These are phyloP conservation scores for Linnemannia zychae DNA, from an alignment of 192 early-diverging fungal species.

Conservation along the genomic window DNA sequence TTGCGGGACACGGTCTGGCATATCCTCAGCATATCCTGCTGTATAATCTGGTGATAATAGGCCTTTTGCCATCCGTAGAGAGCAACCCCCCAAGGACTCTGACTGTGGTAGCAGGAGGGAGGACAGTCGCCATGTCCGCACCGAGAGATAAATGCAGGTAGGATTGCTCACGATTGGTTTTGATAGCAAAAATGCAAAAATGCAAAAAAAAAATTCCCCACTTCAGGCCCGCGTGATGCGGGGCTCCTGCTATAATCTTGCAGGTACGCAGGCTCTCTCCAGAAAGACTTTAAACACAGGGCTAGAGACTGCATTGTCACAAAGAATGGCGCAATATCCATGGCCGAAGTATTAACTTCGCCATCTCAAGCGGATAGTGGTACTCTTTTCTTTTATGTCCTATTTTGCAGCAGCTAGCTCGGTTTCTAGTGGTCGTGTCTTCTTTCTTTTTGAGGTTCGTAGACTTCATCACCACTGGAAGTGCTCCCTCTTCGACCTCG, in stretches of 20 bases:
- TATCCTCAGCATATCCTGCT: neutral
- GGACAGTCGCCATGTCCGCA: neutral
- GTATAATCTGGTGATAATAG: neutral
- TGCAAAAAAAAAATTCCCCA: too few species aligned
- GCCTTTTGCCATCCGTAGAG: conserved; percentile 1
- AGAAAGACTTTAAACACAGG: neutral
- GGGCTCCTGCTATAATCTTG: neutral
- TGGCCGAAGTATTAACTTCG: conserved; percentile 1
- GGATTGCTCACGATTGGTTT: neutral
- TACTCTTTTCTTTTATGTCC: neutral
- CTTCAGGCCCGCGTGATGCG: too few species aligned
- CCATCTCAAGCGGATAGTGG: conserved; percentile 10
- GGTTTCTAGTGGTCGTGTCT: neutral
- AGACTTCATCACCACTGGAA: neutral
- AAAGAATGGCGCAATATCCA: conserved; percentile 9
- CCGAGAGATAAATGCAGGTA: neutral
- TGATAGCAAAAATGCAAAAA: too few species aligned
- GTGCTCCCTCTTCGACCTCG: too few species aligned
- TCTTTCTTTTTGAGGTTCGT: conserved; percentile 1
- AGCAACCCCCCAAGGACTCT: conserved; percentile 8
- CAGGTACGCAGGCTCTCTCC: conserved; percentile 1
- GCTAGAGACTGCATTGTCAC: neutral
- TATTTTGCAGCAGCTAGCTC: conserved; percentile 5
- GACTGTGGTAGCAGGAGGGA: neutral
- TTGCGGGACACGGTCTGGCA: neutral